phyloP scores from a whole-genome alignment of 768 basidiomycete genomes.

The Mycena indigotica region DNA sequence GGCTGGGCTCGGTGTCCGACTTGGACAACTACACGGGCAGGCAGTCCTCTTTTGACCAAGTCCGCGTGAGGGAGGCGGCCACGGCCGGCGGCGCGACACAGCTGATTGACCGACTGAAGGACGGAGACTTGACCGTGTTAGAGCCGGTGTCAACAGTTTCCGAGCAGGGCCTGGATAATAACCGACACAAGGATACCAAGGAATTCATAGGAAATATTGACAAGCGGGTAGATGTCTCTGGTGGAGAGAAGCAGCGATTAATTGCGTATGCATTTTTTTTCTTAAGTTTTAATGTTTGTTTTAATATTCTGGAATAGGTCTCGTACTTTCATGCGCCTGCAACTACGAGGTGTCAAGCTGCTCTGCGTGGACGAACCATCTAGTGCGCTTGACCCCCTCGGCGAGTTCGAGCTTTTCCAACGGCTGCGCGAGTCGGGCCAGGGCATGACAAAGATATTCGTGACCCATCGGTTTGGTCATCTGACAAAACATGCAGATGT shows the following conservation, averaged over 20 bases:
- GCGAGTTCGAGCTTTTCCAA: slow-evolving; percentile 14
- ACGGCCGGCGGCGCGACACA: slow-evolving; percentile 3
- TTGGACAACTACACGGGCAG: not conserved
- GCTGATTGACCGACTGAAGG: slow-evolving; percentile 8
- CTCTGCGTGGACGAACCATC: slow-evolving; percentile 14
- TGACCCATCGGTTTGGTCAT: slow-evolving; percentile 29
- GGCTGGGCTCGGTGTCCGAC: slow-evolving; percentile 27
- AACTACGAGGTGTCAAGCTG: slow-evolving; percentile 7
- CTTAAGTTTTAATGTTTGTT: not conserved
- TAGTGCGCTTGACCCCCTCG: slow-evolving; percentile 8
- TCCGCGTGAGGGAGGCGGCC: slow-evolving; percentile 3
- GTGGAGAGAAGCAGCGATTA: slow-evolving; percentile 15
- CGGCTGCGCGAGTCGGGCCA: not conserved
- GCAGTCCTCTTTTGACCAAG: not conserved
- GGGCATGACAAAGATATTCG: slow-evolving; percentile 23
- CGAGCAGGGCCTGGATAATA: slow-evolving; percentile 5
- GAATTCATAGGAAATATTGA: slow-evolving; percentile 4
- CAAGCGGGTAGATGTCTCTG: slow-evolving; percentile 8
- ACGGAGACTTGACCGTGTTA: slow-evolving; percentile 8
- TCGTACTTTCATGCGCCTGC: slow-evolving; percentile 20
- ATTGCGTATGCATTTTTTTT: slow-evolving; percentile 1
- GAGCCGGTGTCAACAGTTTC: not conserved
- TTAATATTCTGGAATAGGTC: not conserved
- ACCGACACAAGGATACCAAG: slow-evolving; percentile 6
- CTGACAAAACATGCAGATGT: slow-evolving; percentile 28